A percentile compares a stretch with the other conserved stretches of the same genome.
phyloP scores from a whole-genome alignment of 805 yeast genomes.

The Cyberlindnera japonica region DNA sequence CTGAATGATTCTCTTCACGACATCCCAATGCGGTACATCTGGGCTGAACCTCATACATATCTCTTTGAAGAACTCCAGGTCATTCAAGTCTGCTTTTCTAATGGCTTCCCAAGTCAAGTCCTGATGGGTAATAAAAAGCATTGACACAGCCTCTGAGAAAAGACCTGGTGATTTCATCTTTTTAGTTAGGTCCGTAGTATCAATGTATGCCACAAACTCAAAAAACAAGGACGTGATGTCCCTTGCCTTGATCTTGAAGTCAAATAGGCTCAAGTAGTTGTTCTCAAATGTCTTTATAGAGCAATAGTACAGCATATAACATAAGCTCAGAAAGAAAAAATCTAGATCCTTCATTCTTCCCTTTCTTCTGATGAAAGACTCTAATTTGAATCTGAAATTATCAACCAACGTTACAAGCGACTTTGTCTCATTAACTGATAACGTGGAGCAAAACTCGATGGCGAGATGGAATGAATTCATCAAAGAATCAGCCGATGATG shows the following conservation, averaged over 20 bases:
- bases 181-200: slow-evolving; percentile 4
- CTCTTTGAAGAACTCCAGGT: slow-evolving; percentile 15
- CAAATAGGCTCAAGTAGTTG: slow-evolving; percentile 17
- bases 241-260: slow-evolving; percentile 14
- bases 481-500: slow-evolving; percentile 4
- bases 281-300: slow-evolving; percentile 10
- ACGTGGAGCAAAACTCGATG: slow-evolving; percentile 17
- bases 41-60: slow-evolving; percentile 11
- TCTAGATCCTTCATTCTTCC: slow-evolving; percentile 21
- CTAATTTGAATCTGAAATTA: slow-evolving; percentile 19
- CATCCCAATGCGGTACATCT: slow-evolving; percentile 9
- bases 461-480: slow-evolving; percentile 9
- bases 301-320: slow-evolving; percentile 18
- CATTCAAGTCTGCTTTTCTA: slow-evolving; percentile 6
- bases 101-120: slow-evolving; percentile 16
- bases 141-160: slow-evolving; percentile 19
- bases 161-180: slow-evolving; percentile 13
- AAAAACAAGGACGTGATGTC: slow-evolving; percentile 16
- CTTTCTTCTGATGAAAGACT: slow-evolving; percentile 17
- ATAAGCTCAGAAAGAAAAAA: slow-evolving; percentile 19
- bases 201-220: slow-evolving; percentile 15
- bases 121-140: slow-evolving; percentile 14
- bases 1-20: slow-evolving; percentile 6
- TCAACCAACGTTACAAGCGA: slow-evolving; percentile 20
- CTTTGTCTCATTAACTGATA: slow-evolving; percentile 11